phyloP scores from a whole-genome alignment of 148 eudicot species.

The Rhododendron molle region DNA sequence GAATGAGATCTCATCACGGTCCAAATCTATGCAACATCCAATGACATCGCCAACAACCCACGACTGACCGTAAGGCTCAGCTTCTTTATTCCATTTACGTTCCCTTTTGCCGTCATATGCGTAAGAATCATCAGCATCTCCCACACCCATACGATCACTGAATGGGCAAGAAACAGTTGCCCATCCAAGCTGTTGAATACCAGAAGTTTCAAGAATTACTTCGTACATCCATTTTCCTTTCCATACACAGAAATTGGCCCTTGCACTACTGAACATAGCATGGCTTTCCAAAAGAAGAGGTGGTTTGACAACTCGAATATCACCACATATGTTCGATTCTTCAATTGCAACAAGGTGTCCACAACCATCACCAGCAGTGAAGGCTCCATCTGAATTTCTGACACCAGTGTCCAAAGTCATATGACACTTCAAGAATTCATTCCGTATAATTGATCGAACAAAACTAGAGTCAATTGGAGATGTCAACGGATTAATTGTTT shows the following conservation, averaged over 20 bases:
- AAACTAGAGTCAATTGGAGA: constrained; percentile 33
- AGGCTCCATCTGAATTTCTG: constrained; percentile 48
- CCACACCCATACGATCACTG: constrained; percentile 87
- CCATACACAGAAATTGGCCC: constrained; percentile 95
- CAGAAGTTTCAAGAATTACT: constrained; percentile 81
- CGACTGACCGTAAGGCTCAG: constrained; percentile 72
- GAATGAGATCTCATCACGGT: constrained; percentile 55
- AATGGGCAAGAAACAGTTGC: constrained; percentile 85
- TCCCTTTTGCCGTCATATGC: constrained; percentile 94
- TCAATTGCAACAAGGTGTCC: constrained; percentile 45
- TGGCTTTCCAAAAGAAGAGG: constrained; percentile 72
- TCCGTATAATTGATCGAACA: constrained; percentile 55
- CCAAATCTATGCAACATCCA: constrained; percentile 90
- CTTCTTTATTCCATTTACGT: constrained; percentile 77
- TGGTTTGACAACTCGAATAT: constrained; percentile 46
- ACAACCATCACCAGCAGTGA: constrained; percentile 31
- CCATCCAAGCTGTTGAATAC: constrained; percentile 96
- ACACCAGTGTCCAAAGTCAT: neutral
- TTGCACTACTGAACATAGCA: constrained; percentile 80
- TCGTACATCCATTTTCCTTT: constrained; percentile 99
- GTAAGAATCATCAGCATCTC: constrained; percentile 96
- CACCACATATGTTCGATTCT: constrained; percentile 78
- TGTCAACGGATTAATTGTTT: constrained; percentile 41
- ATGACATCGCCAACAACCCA: constrained; percentile 97
- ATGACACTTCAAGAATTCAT: constrained; percentile 30